A percentile compares a stretch with the other conserved stretches of the same genome.
phyloP scores from a whole-genome alignment of 768 basidiomycete species.

The Kwoniella mangroviensis region DNA sequence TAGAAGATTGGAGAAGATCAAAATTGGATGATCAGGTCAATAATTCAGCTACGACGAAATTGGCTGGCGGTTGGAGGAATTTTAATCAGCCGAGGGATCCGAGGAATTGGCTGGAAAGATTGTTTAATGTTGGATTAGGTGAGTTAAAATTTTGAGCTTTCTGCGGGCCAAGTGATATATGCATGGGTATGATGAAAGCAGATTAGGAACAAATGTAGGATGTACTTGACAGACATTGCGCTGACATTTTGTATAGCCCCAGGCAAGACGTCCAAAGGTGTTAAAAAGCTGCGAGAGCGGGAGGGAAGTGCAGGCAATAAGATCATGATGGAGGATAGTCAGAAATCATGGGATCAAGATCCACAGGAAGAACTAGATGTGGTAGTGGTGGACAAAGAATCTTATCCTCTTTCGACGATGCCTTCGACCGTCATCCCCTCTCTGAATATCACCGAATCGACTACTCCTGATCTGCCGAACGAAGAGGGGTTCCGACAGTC shows the following conservation, averaged over 20 bases:
- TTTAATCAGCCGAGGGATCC: slow-evolving; percentile 82
- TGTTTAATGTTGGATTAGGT: slow-evolving; percentile 64
- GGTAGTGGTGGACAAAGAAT: slow-evolving; percentile 25
- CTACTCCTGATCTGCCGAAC: slow-evolving; percentile 4
- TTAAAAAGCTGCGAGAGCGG: slow-evolving; percentile 77
- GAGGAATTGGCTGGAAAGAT: slow-evolving; percentile 72
- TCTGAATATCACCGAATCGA: slow-evolving; percentile 12
- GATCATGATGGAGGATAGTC: slow-evolving; percentile 64
- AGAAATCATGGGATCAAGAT: slow-evolving; percentile 37
- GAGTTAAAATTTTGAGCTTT: slow-evolving; percentile 2
- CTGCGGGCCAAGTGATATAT: background rate
- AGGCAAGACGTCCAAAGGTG: slow-evolving; percentile 71
- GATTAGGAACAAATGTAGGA: slow-evolving; percentile 1
- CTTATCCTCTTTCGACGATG: slow-evolving; percentile 66
- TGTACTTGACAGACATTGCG: background rate
- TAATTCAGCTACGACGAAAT: slow-evolving; percentile 86
- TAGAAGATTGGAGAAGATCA: slow-evolving; percentile 94
- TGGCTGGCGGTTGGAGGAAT: slow-evolving; percentile 80
- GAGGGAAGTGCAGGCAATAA: slow-evolving; percentile 71
- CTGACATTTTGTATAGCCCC: slow-evolving; percentile 23
- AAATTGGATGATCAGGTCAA: slow-evolving; percentile 90
- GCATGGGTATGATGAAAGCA: background rate
- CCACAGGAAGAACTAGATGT: slow-evolving; percentile 24
- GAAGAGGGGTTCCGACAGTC: slow-evolving; percentile 12
- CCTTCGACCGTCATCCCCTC: slow-evolving; percentile 65